These are phyloP conservation scores for Sporisorium sorghi DNA, from an alignment of 1,284 basidiomycete species.

Conservation along the genomic window DNA sequence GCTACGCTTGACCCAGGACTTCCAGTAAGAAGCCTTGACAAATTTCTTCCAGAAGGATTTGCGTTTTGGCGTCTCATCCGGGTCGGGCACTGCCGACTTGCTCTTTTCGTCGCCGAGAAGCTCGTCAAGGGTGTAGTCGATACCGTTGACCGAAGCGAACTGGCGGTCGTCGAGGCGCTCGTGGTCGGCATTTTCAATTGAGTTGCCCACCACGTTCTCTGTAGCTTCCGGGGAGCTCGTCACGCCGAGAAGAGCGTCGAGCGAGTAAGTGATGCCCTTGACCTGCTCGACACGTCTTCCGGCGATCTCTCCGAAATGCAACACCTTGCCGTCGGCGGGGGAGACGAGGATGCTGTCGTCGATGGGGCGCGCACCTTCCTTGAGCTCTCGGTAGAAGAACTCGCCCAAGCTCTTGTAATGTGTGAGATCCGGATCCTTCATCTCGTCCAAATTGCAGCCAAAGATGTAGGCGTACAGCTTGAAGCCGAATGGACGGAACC, in stretches of 20 bases:
- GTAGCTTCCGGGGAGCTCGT: slow-evolving; percentile 52
- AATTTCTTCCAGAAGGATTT: slow-evolving; percentile 35
- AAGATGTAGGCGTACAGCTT: slow-evolving; percentile 86
- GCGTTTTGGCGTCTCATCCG: slow-evolving; percentile 24
- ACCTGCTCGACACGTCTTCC: slow-evolving; percentile 89
- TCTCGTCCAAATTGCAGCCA: slow-evolving; percentile 93
- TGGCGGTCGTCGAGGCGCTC: slow-evolving; percentile 80
- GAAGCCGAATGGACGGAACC: slow-evolving; percentile 91
- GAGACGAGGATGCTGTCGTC: slow-evolving; percentile 83
- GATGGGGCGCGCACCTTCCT: slow-evolving; percentile 83
- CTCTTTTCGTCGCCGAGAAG: slow-evolving; percentile 71
- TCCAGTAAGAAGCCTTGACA: slow-evolving; percentile 45
- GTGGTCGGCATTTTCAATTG: slow-evolving; percentile 12
- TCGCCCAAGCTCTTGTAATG: slow-evolving; percentile 86
- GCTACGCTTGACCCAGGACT: slow-evolving; percentile 26
- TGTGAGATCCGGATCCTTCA: slow-evolving; percentile 81
- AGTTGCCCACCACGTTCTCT: slow-evolving; percentile 35
- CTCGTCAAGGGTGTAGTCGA: slow-evolving; percentile 89
- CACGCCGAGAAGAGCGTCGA: slow-evolving; percentile 81
- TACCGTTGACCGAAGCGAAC: slow-evolving; percentile 96
- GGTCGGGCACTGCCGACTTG: slow-evolving; percentile 38
- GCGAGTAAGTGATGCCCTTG: slow-evolving; percentile 94
- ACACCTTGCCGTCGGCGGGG: slow-evolving; percentile 90
- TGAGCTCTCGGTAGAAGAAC: slow-evolving; percentile 93
- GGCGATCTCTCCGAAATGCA: slow-evolving; percentile 91